phyloP scores from a whole-genome alignment of 192 early-diverging fungal genomes.

The Coemansia sp. region DNA sequence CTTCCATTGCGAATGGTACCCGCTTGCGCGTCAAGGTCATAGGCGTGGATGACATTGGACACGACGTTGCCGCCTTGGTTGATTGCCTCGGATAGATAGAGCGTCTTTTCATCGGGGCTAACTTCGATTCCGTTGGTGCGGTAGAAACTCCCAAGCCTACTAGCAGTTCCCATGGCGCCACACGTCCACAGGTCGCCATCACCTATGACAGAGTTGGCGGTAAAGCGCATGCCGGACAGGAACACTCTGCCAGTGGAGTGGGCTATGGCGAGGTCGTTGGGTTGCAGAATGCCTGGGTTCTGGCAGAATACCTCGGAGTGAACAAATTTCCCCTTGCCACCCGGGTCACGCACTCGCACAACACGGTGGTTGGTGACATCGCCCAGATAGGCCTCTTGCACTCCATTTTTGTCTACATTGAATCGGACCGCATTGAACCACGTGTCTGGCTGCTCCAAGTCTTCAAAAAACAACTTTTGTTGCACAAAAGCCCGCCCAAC shows the following conservation, averaged over 20 bases:
- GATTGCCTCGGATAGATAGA: constrained; percentile 58
- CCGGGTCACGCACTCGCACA: constrained; percentile 27
- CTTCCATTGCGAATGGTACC: constrained; percentile 30
- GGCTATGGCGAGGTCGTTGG: constrained; percentile 57
- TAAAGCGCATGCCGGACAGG: constrained; percentile 50
- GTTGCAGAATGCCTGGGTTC: constrained; percentile 38
- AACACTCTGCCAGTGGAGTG: constrained; percentile 34
- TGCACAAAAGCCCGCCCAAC: constrained; percentile 7
- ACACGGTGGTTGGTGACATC: constrained; percentile 48
- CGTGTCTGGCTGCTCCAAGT: constrained; percentile 9
- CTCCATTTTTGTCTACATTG: constrained; percentile 14
- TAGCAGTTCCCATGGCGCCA: constrained; percentile 37
- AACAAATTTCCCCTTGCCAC: constrained; percentile 4
- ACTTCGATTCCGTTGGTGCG: constrained; percentile 63
- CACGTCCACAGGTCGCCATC: constrained; percentile 58
- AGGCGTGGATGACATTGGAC: constrained; percentile 52
- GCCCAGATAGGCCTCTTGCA: constrained; percentile 40
- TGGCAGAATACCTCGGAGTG: constrained; percentile 31
- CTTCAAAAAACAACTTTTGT: constrained; percentile 31
- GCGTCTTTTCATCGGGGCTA: constrained; percentile 54
- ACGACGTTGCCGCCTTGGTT: constrained; percentile 41
- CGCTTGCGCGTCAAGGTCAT: constrained; percentile 38
- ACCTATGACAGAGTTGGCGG: constrained; percentile 28
- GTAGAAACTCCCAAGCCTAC: constrained; percentile 28
- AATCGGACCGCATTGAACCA: constrained; percentile 57